These are phyloP conservation scores for Termitomyces sp. DNA, from an alignment of 768 basidiomycete species.

Conservation along the genomic window DNA sequence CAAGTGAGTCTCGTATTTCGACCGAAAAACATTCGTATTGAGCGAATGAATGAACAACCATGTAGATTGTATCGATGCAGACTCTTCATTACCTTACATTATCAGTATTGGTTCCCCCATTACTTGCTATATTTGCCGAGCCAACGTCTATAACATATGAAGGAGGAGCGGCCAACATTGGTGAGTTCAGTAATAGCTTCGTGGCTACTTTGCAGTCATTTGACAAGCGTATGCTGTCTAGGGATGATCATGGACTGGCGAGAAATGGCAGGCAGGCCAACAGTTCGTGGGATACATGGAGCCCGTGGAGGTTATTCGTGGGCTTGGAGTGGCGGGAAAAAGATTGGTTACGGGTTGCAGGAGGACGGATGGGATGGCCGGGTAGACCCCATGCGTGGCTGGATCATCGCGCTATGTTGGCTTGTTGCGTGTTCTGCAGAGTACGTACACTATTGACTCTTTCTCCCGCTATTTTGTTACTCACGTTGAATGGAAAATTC, in stretches of 20 bases:
- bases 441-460: conserved; percentile 47
- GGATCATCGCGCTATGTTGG: conserved; percentile 91
- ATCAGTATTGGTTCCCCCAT: conserved; percentile 74
- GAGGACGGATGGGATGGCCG: conserved; percentile 61
- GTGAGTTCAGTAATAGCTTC: conserved; percentile 32
- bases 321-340: conserved; percentile 79
- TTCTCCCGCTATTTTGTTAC: not conserved
- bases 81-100: conserved; percentile 92
- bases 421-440: conserved; percentile 76
- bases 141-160: conserved; percentile 65
- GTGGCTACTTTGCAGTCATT: not conserved
- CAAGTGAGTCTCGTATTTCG: conserved; percentile 49
- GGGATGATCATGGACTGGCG: conserved; percentile 98
- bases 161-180: conserved; percentile 77
- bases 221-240: conserved; percentile 18
- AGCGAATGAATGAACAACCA: not conserved
- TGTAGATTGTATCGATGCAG: conserved; percentile 89
- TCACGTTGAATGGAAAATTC: not conserved
- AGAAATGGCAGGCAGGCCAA: conserved; percentile 85
- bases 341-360: conserved; percentile 57
- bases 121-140: conserved; percentile 74
- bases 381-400: conserved; percentile 78
- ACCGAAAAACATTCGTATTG: no score
- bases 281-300: conserved; percentile 62
- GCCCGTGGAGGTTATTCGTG: conserved; percentile 64